These are phyloP conservation scores for Abortiporus biennis DNA, from an alignment of 1,284 basidiomycete species.

Conservation along the genomic window DNA sequence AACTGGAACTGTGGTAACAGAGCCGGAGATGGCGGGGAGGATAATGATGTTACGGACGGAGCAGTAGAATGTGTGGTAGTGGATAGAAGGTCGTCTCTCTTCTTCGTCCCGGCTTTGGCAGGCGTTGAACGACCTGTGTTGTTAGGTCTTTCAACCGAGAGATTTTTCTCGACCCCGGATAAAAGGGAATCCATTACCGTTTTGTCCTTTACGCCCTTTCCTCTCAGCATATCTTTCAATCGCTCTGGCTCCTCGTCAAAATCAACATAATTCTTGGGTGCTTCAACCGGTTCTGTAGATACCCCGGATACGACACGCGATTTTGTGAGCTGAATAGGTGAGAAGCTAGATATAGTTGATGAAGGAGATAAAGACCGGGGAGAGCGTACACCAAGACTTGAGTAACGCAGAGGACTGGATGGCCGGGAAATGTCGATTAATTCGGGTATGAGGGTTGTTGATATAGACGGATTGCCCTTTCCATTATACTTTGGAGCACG, in stretches of 20 bases:
- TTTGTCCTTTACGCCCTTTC: conserved; percentile 39
- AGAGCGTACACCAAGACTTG: conserved; percentile 18
- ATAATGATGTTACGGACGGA: conserved; percentile 33
- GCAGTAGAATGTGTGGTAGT: conserved; percentile 37
- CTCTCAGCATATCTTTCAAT: conserved; percentile 64
- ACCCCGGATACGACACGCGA: conserved; percentile 63
- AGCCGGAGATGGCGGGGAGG: conserved; percentile 38
- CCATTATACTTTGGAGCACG: background rate
- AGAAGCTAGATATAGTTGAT: conserved; percentile 18
- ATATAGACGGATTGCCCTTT: background rate
- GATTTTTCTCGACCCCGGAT: too few relatives aligned
- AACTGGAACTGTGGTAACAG: conserved; percentile 10
- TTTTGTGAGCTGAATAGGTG: conserved; percentile 31
- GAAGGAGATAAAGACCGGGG: conserved; percentile 30
- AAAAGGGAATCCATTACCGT: conserved; percentile 26
- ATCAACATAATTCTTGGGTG: conserved; percentile 70
- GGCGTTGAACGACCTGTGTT: too few relatives aligned
- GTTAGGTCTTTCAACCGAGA: too few relatives aligned
- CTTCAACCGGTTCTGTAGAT: conserved; percentile 60
- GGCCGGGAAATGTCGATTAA: conserved; percentile 14
- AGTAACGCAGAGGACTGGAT: conserved; percentile 24
- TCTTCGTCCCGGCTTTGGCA: too few relatives aligned
- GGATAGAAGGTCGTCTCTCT: too few relatives aligned
- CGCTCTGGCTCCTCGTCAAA: conserved; percentile 73
- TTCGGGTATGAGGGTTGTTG: conserved; percentile 7